Percentiles rank a stretch among this genome's conserved stretches.
These are phyloP conservation scores for Simmondsia chinensis DNA, from an alignment of 148 eudicot species.

Conservation along the genomic window DNA sequence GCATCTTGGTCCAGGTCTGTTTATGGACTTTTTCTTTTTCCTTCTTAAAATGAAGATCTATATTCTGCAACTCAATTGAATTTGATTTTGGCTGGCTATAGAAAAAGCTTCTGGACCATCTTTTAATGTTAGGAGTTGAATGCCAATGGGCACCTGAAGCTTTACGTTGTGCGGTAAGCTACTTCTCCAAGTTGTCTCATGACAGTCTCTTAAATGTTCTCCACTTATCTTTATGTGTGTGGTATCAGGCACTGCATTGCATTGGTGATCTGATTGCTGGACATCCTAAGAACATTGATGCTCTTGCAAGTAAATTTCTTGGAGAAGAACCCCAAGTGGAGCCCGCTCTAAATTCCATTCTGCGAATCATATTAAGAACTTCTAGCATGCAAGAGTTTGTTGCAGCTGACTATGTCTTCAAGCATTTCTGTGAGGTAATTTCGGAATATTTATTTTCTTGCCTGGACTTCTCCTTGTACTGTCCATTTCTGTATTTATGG, in stretches of 20 bases:
- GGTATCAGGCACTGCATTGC: slow-evolving; percentile 70
- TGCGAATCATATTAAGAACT: slow-evolving; percentile 74
- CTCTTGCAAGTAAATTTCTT: slow-evolving; percentile 70
- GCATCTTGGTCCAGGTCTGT: slow-evolving; percentile 89
- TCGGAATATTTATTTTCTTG: background rate
- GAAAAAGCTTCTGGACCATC: slow-evolving; percentile 74
- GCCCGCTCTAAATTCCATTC: slow-evolving; percentile 79
- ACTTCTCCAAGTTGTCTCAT: slow-evolving; percentile 4
- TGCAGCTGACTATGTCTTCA: slow-evolving; percentile 84
- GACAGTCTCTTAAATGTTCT: background rate
- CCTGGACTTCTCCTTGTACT: too few species aligned
- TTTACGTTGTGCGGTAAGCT: slow-evolving; percentile 79
- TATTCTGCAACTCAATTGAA: background rate
- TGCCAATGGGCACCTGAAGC: slow-evolving; percentile 97
- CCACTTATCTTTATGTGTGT: background rate
- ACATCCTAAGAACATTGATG: slow-evolving; percentile 68
- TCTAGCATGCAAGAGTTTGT: slow-evolving; percentile 81
- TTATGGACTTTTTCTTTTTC: background rate
- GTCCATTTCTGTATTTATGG: too few species aligned
- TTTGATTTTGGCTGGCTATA: slow-evolving; percentile 19
- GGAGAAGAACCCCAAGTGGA: slow-evolving; percentile 84
- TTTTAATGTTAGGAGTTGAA: slow-evolving; percentile 88
- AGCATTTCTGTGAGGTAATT: slow-evolving; percentile 84
- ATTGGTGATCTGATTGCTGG: slow-evolving; percentile 66
- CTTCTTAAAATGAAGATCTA: background rate